Conservation (phyloP, 106 monocot genomes). For the Apostasia ramifera region DNA sequence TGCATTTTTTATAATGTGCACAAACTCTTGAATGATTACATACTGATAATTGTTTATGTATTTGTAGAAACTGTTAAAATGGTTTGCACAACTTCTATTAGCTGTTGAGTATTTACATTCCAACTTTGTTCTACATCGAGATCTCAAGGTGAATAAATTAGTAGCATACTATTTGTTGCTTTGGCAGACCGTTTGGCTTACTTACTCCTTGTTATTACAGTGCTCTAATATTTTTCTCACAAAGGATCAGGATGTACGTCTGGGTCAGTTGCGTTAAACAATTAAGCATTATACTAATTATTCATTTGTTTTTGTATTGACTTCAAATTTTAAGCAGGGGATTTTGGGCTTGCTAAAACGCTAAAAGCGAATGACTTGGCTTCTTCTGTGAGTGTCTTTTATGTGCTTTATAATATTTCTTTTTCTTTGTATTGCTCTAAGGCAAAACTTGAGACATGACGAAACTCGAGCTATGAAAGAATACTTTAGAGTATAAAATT, state of each 20-base stretch:
- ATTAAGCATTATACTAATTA: not conserved
- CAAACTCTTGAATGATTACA: not conserved
- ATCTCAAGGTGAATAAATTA: slow-evolving; percentile 74
- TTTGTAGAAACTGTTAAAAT: slow-evolving; percentile 85
- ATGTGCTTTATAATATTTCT: not conserved
- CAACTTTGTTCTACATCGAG: slow-evolving; percentile 92
- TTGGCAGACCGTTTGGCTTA: slow-evolving; percentile 1
- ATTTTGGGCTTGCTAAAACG: slow-evolving; percentile 99
- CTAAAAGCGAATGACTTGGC: slow-evolving; percentile 94
- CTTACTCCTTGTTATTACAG: slow-evolving; percentile 28
- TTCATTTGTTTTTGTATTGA: slow-evolving; percentile 4
- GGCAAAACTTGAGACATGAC: too few species aligned
- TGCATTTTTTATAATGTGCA: not conserved
- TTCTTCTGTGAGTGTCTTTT: slow-evolving; percentile 70
- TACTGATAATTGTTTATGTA: not conserved
- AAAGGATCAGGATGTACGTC: slow-evolving; percentile 85
- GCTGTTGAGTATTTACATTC: slow-evolving; percentile 98
- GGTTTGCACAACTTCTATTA: slow-evolving; percentile 82
- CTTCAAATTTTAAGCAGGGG: slow-evolving; percentile 46
- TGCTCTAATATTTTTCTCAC: slow-evolving; percentile 99
- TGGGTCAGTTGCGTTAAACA: slow-evolving; percentile 52
- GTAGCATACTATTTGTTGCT: slow-evolving; percentile 6
- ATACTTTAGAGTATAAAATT: too few species aligned
- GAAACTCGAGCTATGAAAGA: too few species aligned
- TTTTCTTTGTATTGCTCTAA: not conserved